phyloP scores from a whole-genome alignment of 225 moss, liverwort and hornwort species.

The Straminergon stramineum region DNA sequence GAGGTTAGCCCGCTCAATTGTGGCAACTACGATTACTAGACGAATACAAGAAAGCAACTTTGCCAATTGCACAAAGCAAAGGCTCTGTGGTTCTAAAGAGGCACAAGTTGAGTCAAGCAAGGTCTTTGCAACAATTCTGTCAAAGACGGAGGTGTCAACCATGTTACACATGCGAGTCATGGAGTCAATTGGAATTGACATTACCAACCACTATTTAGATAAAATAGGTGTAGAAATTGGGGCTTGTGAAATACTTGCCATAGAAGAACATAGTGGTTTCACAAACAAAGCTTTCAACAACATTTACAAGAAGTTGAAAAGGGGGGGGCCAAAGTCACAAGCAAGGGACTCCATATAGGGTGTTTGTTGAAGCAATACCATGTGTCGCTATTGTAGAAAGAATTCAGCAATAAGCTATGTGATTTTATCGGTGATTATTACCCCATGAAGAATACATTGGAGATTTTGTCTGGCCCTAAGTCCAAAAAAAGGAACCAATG shows the following conservation, averaged over 20 bases:
- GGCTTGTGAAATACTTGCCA: neutral
- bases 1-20: too few species aligned
- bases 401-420: neutral
- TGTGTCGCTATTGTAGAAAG: rapidly evolving
- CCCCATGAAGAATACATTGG: neutral
- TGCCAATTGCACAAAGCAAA: neutral
- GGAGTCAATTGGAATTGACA: neutral
- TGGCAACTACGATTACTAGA: neutral
- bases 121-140: neutral
- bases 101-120: neutral
- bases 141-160: neutral
- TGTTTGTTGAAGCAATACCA: neutral
- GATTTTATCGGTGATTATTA: neutral
- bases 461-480: neutral
- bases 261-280: too few species aligned
- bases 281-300: too few species aligned
- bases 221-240: neutral
- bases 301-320: neutral
- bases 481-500: neutral
- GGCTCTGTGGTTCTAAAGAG: neutral
- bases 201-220: neutral
- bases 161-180: neutral
- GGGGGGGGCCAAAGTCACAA: neutral
- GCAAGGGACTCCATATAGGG: neutral
- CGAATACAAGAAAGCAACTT: neutral